Conservation (phyloP, 495 filamentous ascomycete species). For the Hypoxylon trugodes region DNA sequence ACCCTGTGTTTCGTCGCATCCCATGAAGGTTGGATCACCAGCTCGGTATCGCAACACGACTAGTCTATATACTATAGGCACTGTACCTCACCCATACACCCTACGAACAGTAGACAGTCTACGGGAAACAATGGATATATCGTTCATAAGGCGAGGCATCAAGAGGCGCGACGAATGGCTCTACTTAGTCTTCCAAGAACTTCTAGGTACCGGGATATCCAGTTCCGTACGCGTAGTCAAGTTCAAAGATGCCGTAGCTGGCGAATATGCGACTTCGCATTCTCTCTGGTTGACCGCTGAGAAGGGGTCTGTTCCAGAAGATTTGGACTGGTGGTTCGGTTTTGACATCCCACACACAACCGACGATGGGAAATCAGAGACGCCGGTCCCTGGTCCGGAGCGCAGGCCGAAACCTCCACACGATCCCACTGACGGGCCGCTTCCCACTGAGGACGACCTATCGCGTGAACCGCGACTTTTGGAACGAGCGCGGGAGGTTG, state of each 20-base stretch:
- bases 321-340: conserved; percentile 89
- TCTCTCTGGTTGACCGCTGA: conserved; percentile 88
- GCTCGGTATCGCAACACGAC: conserved; percentile 67
- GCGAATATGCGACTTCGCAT: conserved; percentile 61
- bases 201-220: conserved; percentile 67
- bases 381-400: conserved; percentile 56
- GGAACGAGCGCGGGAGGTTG: conserved; percentile 63
- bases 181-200: conserved; percentile 70
- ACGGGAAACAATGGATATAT: conserved; percentile 63
- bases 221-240: conserved; percentile 69
- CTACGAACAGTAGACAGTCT: conserved; percentile 65
- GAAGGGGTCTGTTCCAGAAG: conserved; percentile 59
- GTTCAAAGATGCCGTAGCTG: conserved; percentile 85
- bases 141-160: conserved; percentile 77
- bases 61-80: conserved; percentile 79
- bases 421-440: conserved; percentile 56
- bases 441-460: conserved; percentile 59
- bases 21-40: conserved; percentile 66
- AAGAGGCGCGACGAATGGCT: conserved; percentile 84
- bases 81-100: conserved; percentile 91
- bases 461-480: conserved; percentile 68
- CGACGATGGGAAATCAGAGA: conserved; percentile 61
- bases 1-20: conserved; percentile 70
- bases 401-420: conserved; percentile 46
- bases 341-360: conserved; percentile 74